A percentile compares a stretch with the other conserved stretches of the same genome.
These are phyloP conservation scores for Rhodotorula sp. DNA, from an alignment of 1,284 basidiomycete species.

Conservation along the genomic window DNA sequence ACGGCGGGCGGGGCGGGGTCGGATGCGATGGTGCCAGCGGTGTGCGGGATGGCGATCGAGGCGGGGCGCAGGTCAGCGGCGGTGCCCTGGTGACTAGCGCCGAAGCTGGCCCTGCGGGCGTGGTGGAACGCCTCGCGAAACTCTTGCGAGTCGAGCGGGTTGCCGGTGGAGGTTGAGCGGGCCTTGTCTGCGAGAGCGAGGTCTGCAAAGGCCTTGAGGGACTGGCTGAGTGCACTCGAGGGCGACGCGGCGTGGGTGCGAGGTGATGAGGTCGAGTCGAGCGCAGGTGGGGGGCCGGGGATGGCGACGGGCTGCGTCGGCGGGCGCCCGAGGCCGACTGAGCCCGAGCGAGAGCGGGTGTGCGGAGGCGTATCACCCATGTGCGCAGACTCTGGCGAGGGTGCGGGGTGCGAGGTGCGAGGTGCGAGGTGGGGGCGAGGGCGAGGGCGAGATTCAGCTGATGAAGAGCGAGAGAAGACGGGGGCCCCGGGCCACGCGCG, in stretches of 20 bases:
- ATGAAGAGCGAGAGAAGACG: not conserved
- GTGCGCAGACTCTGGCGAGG: no score
- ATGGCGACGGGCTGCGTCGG: not conserved
- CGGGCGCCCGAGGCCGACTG: not conserved
- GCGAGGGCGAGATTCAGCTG: not conserved
- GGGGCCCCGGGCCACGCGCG: no score
- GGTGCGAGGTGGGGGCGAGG: not conserved
- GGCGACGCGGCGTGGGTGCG: not conserved
- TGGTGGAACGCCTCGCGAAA: conserved; percentile 36
- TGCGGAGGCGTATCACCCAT: not conserved
- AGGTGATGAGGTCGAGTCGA: not conserved
- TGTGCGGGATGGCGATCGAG: not conserved
- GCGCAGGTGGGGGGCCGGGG: not conserved
- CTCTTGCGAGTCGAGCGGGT: conserved; percentile 32
- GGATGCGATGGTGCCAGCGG: not conserved
- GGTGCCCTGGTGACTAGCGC: no score
- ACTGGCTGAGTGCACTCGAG: conserved; percentile 31
- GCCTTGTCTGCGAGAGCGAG: conserved; percentile 8
- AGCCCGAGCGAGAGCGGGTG: not conserved
- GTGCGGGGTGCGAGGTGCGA: no score
- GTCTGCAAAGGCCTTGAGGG: conserved; percentile 31
- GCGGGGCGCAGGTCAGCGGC: no score
- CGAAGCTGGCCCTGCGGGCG: conserved; percentile 31
- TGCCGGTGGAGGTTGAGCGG: not conserved
- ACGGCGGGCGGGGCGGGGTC: not conserved